Percentiles rank a stretch among this genome's conserved stretches.
phyloP scores from a whole-genome alignment of 441 rosid genomes.

The Heliophila coronopifolia region DNA sequence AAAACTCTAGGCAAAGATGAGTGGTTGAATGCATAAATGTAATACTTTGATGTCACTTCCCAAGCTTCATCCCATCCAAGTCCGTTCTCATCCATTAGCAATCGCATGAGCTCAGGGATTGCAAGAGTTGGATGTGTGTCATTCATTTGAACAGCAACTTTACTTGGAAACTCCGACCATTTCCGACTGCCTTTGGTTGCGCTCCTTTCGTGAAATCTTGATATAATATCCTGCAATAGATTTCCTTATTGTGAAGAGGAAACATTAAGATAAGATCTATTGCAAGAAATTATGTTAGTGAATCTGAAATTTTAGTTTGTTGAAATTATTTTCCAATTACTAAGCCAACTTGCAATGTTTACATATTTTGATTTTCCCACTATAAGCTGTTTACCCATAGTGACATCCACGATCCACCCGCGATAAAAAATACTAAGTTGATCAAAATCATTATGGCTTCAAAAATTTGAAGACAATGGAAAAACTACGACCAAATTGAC shows the following conservation, averaged over 20 bases:
- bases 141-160: conserved; percentile 92
- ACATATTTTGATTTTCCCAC: neutral
- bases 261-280: neutral
- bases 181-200: conserved; percentile 43
- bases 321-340: neutral
- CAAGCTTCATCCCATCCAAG: conserved; percentile 99
- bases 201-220: conserved; percentile 77
- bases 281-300: neutral
- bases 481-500: conserved; percentile 22
- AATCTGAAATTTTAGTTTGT: neutral
- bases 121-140: conserved; percentile 99
- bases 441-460: conserved; percentile 3
- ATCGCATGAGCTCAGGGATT: conserved; percentile 93
- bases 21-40: conserved; percentile 6
- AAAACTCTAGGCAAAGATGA: conserved; percentile 4
- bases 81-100: conserved; percentile 84
- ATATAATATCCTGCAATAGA: conserved; percentile 71
- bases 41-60: conserved; percentile 77
- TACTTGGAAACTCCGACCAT: conserved; percentile 91
- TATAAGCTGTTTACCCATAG: neutral
- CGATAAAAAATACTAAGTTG: neutral
- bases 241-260: conserved; percentile 18
- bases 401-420: neutral
- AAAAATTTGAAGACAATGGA: conserved; percentile 3
- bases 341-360: neutral